Conservation (phyloP, 2,329 filamentous ascomycete species). For the Hypoxylon sp. region DNA sequence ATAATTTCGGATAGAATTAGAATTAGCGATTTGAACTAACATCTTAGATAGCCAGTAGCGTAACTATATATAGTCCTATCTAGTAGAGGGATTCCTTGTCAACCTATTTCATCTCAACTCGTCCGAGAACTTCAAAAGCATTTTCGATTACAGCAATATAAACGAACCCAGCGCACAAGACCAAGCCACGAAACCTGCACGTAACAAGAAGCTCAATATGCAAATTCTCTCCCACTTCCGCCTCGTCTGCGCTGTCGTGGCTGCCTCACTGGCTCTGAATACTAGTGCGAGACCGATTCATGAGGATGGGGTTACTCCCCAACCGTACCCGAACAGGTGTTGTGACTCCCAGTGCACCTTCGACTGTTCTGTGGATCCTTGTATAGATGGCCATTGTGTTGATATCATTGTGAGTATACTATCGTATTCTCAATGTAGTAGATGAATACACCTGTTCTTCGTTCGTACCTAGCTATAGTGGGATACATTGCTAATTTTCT, state of each 20-base stretch:
- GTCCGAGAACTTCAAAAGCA: not conserved
- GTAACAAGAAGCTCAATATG: constrained; percentile 8
- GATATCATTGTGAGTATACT: constrained; percentile 7
- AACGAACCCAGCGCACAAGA: not conserved
- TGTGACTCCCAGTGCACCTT: constrained; percentile 8
- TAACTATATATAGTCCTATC: not conserved
- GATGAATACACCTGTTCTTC: not conserved
- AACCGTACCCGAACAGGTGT: constrained; percentile 9
- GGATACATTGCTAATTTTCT: constrained; percentile 10
- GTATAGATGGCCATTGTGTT: not conserved
- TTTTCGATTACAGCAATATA: not conserved
- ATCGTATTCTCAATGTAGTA: not conserved
- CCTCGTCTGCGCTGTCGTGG: not conserved
- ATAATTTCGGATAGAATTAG: not conserved
- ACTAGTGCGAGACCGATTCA: not conserved
- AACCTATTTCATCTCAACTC: not conserved
- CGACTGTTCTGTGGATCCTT: not conserved
- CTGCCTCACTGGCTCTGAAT: not conserved
- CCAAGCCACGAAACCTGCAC: not conserved
- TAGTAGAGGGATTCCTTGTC: not conserved
- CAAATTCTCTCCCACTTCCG: not conserved
- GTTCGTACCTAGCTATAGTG: not conserved
- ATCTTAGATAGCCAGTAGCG: not conserved
- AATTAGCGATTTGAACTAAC: not conserved
- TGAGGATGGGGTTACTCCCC: not conserved